Evolutionary conservation across 1,284 basidiomycete species (phyloP).

Genomic region (Heterobasidion occidentale): DNA sequence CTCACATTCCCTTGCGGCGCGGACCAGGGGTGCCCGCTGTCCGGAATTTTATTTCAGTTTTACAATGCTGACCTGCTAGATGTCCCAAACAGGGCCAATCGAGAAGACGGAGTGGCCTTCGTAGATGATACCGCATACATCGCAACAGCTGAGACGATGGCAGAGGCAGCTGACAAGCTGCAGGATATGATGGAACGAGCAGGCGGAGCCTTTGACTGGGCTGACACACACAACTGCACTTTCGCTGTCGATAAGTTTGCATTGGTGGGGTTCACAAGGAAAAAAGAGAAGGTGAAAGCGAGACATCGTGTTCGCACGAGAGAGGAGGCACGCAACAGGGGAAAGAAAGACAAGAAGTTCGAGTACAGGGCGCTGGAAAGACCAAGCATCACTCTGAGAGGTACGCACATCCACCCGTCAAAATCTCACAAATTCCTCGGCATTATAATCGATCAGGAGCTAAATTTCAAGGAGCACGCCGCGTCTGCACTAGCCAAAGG

Average conservation of each 20-base stretch:
- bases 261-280: too few species aligned
- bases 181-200: slow-evolving; percentile 13
- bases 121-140: slow-evolving; percentile 22
- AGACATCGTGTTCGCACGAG: too few species aligned
- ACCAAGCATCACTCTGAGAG: too few species aligned
- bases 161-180: slow-evolving; percentile 11
- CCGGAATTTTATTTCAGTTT: slow-evolving; percentile 22
- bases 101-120: slow-evolving; percentile 16
- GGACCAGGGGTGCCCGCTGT: slow-evolving; percentile 18
- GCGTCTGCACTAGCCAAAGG: too few species aligned
- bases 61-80: slow-evolving; percentile 25
- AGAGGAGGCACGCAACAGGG: too few species aligned
- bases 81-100: slow-evolving; percentile 1
- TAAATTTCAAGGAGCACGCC: too few species aligned
- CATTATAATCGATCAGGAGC: too few species aligned
- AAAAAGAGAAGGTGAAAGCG: too few species aligned
- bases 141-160: slow-evolving; percentile 9
- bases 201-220: slow-evolving; percentile 17
- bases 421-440: too few species aligned
- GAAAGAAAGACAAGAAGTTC: too few species aligned
- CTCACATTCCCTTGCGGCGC: background rate
- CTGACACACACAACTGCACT: slow-evolving; percentile 13
- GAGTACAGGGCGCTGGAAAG: too few species aligned
- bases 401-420: too few species aligned
- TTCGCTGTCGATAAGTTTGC: slow-evolving; percentile 9